Base-by-base conservation (phyloP, 176 grass and related monocot genomes). In the Eremochloa ophiuroides region DNA sequence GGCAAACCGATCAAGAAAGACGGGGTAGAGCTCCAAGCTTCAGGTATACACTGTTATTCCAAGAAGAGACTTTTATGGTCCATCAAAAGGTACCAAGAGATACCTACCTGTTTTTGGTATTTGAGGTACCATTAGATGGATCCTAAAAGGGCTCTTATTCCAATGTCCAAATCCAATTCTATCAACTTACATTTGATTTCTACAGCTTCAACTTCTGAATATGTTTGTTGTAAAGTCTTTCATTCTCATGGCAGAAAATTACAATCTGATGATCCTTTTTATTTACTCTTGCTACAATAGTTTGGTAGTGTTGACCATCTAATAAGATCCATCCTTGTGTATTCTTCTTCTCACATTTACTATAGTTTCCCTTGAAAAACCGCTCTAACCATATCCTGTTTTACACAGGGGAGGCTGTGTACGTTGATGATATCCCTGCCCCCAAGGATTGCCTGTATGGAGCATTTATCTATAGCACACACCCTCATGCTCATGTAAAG, bases 11-110 rank as follows among this genome's bases (percentile, higher is more conserved):
- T 84, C 41, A 90, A 82, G 58, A 94, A 97, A 82, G 27, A 55
- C 29, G 89, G 89, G 43, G 91, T 77, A 37, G 94, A 94, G 75
- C 75, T 92, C 22, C 94, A 97, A 88, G 91, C 94, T 84, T 97
- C 94, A 59, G 94, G 94, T 97, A 94, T 71, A n/a, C 39, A 46
- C 43, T 14, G 4, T 46, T 46, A 46, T 46, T 46, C 43, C 43
- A 46, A 15, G 14, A 46, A n/a, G n/a, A n/a, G 14, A 46, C 43
- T 46, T 46, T 16, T 46, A 46, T 46, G 42, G 42, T 43, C 42
- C 42, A 43, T 43, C 12, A 43, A 43, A 43, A 43, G 42, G 12
- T 43, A 14, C 42, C 43, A 46, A 46, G 3, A 46, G 43, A 46
- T 47, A 12, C 15, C 44, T 47, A 47, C 44, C 44, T 17, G 17